Evolutionary conservation across 345 rosid genomes (phyloP).

Genomic region (Cardamine resedifolia): DNA sequence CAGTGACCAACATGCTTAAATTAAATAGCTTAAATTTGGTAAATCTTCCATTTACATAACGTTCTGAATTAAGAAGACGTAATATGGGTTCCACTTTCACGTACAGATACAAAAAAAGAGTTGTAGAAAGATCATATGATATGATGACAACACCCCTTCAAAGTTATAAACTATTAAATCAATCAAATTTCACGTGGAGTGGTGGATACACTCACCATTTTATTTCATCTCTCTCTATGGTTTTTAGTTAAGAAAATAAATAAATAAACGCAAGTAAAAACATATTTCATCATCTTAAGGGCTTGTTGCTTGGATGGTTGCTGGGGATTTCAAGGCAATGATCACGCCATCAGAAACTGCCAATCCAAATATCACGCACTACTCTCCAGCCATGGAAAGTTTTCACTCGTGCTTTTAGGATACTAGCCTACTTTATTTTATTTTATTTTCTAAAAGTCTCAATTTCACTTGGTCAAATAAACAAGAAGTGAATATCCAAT

Average conservation of each 20-base stretch:
- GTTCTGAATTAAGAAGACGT: not conserved
- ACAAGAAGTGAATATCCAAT: not conserved
- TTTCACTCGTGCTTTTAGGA: not conserved
- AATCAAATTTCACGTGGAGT: constrained; percentile 23
- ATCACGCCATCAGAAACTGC: not conserved
- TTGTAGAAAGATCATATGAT: constrained; percentile 4
- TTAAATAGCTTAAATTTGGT: not conserved
- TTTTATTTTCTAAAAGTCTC: not conserved
- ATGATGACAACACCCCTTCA: constrained; percentile 32
- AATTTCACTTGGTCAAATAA: not conserved
- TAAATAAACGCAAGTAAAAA: not conserved
- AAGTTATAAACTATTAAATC: not conserved
- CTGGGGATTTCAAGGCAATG: not conserved
- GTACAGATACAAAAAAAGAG: not conserved
- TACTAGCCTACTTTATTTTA: not conserved
- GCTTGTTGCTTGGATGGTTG: not conserved
- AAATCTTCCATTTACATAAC: not conserved
- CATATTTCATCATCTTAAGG: not conserved
- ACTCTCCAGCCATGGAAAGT: not conserved
- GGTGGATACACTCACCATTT: constrained; percentile 42
- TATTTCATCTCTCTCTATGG: not conserved
- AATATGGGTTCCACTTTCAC: not conserved
- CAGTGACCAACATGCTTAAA: not conserved
- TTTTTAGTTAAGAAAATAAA: not conserved
- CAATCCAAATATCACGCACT: not conserved